A percentile compares a stretch with the other conserved stretches of the same genome.
Conservation (phyloP, 2,329 filamentous ascomycete genomes). For the Coleophoma eucalyptorum region DNA sequence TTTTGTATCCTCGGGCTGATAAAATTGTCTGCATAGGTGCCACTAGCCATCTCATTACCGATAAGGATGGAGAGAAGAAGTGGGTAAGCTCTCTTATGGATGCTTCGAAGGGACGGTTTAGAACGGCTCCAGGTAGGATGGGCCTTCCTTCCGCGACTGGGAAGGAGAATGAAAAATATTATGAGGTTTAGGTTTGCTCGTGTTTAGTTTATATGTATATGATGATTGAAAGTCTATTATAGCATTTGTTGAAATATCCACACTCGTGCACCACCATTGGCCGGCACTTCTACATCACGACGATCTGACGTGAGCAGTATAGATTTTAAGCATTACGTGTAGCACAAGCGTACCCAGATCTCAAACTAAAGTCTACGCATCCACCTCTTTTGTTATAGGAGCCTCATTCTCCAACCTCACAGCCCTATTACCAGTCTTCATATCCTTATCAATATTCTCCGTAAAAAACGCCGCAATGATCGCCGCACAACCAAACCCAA, state of each 20-base stretch:
- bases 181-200: neutral
- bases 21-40: neutral
- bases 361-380: neutral
- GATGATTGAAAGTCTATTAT: too few species aligned
- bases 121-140: neutral
- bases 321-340: too few species aligned
- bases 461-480: constrained; percentile 26
- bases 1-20: neutral
- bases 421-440: constrained; percentile 26
- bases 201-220: too few species aligned
- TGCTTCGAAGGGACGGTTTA: neutral
- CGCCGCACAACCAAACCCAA: constrained; percentile 30
- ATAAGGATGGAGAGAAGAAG: neutral
- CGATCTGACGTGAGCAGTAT: too few species aligned
- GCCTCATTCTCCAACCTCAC: constrained; percentile 22
- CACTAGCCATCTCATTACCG: neutral
- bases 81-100: neutral
- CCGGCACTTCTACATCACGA: too few species aligned
- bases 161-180: neutral
- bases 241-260: too few species aligned
- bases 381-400: neutral
- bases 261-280: too few species aligned
- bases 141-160: neutral
- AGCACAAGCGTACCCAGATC: too few species aligned
- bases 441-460: constrained; percentile 25